Base-by-base conservation (phyloP, 345 rosid species). In the Ceriops zippeliana region DNA sequence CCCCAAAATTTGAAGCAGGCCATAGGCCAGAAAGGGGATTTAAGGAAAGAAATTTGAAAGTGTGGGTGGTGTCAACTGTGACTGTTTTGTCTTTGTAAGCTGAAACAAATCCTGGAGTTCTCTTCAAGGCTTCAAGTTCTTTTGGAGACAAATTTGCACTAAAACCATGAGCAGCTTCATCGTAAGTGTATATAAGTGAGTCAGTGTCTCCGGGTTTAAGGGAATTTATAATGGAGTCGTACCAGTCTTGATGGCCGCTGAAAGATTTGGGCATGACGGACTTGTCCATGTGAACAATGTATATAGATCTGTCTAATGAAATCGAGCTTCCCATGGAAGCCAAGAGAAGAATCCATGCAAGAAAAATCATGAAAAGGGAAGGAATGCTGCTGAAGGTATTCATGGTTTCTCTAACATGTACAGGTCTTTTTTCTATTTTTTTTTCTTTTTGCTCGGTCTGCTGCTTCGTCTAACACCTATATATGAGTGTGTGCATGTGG, bases 231-330 rank as follows among this genome's bases (percentile, higher is more conserved):
- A 70, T 67, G 28, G 77, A 70, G 21, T 54, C 32, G 62, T 76
- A 76, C 83, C 78, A 80, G 15, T 51, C 59, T 1, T 47, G 70
- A 67, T 76, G 80, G 62, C 62, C 47, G 2, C 68, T n/a, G 53
- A 76, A 80, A 28, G 46, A 54, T 53, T 66, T 73, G 20, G 85
- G 83, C 85, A 82, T 79, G 9, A 63, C 28, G 34, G 68, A 69
- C 31, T 67, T 75, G 73, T 82, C 77, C 83, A 82, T 82, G 65
- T 76, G 81, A 17, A 82, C 75, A 63, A 79, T 76, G 42, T 71
- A 72, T 7, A 77, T 60, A 0, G 61, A 30, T 52, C 77, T 64
- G 28, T 66, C 70, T 2, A 38, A 60, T 3, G 56, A 64, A 11
- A 19, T 49, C 13, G 63, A 58, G 24, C 27, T 22, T 42, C 42